Conservation (phyloP, 139 green algal genomes). For the Asterochloris sp. region DNA sequence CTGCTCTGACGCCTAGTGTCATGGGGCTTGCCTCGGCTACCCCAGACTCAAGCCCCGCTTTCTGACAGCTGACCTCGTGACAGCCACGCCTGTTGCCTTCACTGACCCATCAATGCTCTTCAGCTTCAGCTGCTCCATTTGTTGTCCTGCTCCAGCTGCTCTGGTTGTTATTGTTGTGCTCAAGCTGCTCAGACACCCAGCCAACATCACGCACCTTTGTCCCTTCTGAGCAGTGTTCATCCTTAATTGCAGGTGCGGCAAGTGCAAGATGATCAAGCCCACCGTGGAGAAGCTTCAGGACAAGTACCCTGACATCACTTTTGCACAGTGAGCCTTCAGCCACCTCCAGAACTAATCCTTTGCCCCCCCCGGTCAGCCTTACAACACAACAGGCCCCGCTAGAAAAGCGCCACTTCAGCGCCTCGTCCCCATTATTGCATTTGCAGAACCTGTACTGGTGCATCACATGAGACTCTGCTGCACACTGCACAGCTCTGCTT, state of each 20-base stretch:
- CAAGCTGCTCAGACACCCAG: not conserved
- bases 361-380: too few species aligned
- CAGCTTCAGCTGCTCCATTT: not conserved
- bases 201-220: not conserved
- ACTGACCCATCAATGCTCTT: not conserved
- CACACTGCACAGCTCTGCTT: too few species aligned
- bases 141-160: not conserved
- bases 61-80: not conserved
- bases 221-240: not conserved
- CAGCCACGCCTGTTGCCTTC: not conserved
- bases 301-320: slow-evolving; percentile 58
- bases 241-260: slow-evolving; percentile 33
- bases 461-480: too few species aligned
- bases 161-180: not conserved
- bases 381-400: too few species aligned
- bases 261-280: slow-evolving; percentile 71
- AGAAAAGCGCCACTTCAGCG: too few species aligned
- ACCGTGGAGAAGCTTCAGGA: slow-evolving; percentile 65
- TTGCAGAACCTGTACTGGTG: too few species aligned
- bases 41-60: too few species aligned
- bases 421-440: too few species aligned
- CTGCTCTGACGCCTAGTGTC: too few species aligned
- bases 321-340: slow-evolving; percentile 17
- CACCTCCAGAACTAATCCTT: too few species aligned
- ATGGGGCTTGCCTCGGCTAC: too few species aligned